Percentiles rank a stretch among this genome's conserved stretches.
phyloP scores from a whole-genome alignment of 2,329 filamentous ascomycete genomes.

The Setomelanomma holmii region DNA sequence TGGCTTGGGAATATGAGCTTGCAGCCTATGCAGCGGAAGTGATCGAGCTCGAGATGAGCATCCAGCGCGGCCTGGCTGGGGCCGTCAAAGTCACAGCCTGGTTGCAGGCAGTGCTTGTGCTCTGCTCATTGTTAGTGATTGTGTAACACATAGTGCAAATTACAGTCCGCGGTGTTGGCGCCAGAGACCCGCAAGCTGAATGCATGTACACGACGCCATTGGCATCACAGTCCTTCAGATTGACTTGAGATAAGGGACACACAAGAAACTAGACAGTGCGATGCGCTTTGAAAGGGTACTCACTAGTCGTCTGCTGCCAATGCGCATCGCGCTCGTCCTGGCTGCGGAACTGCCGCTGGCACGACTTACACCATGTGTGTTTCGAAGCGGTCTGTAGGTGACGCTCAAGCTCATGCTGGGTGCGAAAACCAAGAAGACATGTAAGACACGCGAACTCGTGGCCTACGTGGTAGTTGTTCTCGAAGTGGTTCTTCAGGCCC shows the following conservation, averaged over 20 bases:
- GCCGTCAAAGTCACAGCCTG: conserved; percentile 42
- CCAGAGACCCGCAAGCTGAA: too few species aligned
- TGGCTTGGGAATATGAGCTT: conserved; percentile 33
- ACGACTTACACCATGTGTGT: conserved; percentile 40
- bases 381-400: conserved; percentile 34
- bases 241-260: too few species aligned
- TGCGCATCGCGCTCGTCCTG: conserved; percentile 43
- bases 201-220: too few species aligned
- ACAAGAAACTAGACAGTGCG: too few species aligned
- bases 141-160: background rate
- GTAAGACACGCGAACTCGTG: conserved; percentile 39
- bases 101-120: conserved; percentile 43
- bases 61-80: conserved; percentile 21
- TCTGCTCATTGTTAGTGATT: conserved; percentile 11
- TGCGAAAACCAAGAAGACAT: conserved; percentile 37
- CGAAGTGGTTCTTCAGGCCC: conserved; percentile 43
- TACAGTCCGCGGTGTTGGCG: too few species aligned
- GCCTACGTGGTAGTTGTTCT: conserved; percentile 38
- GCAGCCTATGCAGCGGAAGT: conserved; percentile 43
- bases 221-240: too few species aligned
- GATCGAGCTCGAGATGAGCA: conserved; percentile 34
- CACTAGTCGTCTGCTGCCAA: conserved; percentile 38
- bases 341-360: conserved; percentile 34
- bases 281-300: too few species aligned
- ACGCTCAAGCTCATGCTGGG: conserved; percentile 23